These are phyloP conservation scores for Ceratobasidium sp. DNA, from an alignment of 1,284 basidiomycete genomes.

Conservation along the genomic window DNA sequence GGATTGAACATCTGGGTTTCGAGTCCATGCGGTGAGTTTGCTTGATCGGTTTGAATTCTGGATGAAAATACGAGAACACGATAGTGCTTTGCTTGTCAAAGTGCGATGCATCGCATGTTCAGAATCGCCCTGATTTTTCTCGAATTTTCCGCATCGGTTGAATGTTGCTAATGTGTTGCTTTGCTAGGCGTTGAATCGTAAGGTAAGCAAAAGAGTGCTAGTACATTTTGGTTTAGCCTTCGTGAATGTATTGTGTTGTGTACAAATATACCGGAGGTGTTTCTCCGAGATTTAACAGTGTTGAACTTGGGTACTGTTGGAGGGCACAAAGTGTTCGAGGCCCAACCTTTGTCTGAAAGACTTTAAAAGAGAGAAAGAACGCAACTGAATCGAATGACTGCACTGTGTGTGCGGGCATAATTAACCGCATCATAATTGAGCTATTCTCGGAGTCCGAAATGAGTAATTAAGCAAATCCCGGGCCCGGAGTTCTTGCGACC, in stretches of 20 bases:
- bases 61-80: conserved; percentile 9
- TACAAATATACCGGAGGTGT: not conserved
- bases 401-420: too few species aligned
- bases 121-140: conserved; percentile 40
- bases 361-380: too few species aligned
- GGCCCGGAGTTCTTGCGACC: not conserved
- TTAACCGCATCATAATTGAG: too few species aligned
- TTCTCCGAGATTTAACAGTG: not conserved
- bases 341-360: too few species aligned
- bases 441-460: not conserved
- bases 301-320: not conserved
- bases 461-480: not conserved
- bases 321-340: not conserved
- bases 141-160: not conserved
- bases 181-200: not conserved
- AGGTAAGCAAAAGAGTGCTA: not conserved
- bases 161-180: conserved; percentile 1
- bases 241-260: not conserved
- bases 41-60: not conserved
- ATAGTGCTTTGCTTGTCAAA: conserved; percentile 12
- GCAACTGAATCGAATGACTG: too few species aligned
- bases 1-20: too few species aligned
- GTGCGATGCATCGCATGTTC: conserved; percentile 30
- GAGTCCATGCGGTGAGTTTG: not conserved
- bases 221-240: conserved; percentile 1